phyloP scores from a whole-genome alignment of 768 basidiomycete genomes.

The Arthromyces matolae region DNA sequence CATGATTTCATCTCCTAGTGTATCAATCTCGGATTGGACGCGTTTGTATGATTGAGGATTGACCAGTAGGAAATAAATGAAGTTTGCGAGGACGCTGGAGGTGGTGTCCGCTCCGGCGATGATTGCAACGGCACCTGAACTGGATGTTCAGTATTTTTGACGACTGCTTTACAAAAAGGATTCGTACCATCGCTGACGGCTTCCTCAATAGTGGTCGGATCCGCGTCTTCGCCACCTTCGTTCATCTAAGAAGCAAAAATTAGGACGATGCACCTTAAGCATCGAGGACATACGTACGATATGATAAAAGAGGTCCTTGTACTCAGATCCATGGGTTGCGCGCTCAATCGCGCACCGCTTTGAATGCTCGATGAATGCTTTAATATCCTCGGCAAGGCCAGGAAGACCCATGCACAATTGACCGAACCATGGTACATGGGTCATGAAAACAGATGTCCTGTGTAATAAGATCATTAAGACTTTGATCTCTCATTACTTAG shows the following conservation, averaged over 20 bases:
- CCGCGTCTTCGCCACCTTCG: conserved; percentile 32
- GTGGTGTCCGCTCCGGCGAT: conserved; percentile 42
- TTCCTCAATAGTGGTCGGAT: conserved; percentile 28
- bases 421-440: conserved; percentile 44
- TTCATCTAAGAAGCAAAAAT: conserved; percentile 38
- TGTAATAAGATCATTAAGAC: not conserved
- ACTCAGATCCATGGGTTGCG: conserved; percentile 31
- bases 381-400: conserved; percentile 31
- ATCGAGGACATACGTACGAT: conserved; percentile 22
- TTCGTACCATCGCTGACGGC: conserved; percentile 36
- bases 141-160: not conserved
- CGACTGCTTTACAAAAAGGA: not conserved
- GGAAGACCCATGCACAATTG: conserved; percentile 35
- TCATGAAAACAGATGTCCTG: conserved; percentile 40
- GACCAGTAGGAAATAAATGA: conserved; percentile 31
- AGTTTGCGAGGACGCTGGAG: conserved; percentile 27
- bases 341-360: conserved; percentile 33
- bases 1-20: too few relatives aligned
- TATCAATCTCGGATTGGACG: conserved; percentile 32
- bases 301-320: conserved; percentile 37
- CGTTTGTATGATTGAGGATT: conserved; percentile 30
- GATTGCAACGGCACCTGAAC: conserved; percentile 29
- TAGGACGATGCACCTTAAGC: not conserved
- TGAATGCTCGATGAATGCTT: conserved; percentile 37
- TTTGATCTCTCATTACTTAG: not conserved